Evolutionary conservation across 257 asterid genomes (phyloP), one percentile per base, ranked within the genome.

Genomic region (Ocimum tenuiflorum): DNA sequence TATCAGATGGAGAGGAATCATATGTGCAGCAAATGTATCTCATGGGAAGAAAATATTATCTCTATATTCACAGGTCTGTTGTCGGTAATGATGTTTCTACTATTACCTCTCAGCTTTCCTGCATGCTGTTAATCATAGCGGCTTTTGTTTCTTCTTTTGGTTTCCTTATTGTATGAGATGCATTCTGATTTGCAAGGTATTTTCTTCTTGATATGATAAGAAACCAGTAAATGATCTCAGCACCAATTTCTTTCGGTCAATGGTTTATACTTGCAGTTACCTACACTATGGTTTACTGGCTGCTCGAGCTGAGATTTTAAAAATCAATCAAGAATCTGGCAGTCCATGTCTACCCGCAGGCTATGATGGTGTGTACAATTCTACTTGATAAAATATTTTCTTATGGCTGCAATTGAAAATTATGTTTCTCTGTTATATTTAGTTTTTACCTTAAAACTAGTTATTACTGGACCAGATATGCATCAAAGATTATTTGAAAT

Each of bases 201-300:
- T 8, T 69, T 33, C 20, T 24, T 3, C 6, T 15, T 41, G 29
- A 19, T 54, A 39, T 39, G 51, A 62, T 62, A 6, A 60, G 63
- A 23, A 45, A 46, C 19, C 8, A 7, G 24, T 8, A 29, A 24
- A 48, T 38, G 22, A 36, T 51, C 59, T 64, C 18, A 52, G n/a
- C n/a, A 61, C 50, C 31, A 33, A 15, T 31, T 27, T 50, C 8
- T 19, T 45, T 20, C 35, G 10, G 50, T 53, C 43, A 62, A 41
- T 51, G 38, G 49, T n/a, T 33, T 35, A 6, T 47, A 20, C 72
- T 60, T 77, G 68, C 83, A 90, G 97, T 81, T 88, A 90, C 82
- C 71, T 90, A 79, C 88, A 76, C 69, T 90, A 90, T 35, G 96
- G 97, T 14, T 77, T 82, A 73, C 70, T 90, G 71, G 97, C 92